Evolutionary conservation across 148 eudicot genomes (phyloP).

Genomic region (Rhododendron kiyosumense): DNA sequence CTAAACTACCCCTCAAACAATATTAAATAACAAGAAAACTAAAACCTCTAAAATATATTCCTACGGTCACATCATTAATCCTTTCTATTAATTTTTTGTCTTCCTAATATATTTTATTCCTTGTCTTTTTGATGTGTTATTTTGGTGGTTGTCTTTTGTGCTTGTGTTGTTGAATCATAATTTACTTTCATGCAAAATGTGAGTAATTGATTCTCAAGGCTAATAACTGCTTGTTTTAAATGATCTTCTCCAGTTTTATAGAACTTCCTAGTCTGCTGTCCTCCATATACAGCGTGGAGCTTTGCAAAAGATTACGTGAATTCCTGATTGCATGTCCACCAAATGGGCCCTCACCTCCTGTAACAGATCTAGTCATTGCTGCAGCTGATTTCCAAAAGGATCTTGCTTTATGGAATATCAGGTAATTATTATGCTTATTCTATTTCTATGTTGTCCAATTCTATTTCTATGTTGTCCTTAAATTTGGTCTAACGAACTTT

Average conservation of each 20-base stretch:
- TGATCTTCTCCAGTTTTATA: slow-evolving; percentile 52
- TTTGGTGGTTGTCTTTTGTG: neutral
- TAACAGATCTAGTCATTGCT: slow-evolving; percentile 71
- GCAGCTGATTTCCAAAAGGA: slow-evolving; percentile 87
- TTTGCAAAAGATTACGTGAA: slow-evolving; percentile 58
- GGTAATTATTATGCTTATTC: slow-evolving; percentile 22
- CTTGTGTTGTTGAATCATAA: neutral
- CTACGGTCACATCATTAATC: neutral
- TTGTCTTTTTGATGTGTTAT: neutral
- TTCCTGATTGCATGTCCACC: slow-evolving; percentile 82
- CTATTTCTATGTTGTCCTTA: neutral
- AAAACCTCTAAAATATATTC: too few species aligned
- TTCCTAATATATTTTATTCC: neutral
- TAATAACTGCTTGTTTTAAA: neutral
- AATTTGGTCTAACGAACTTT: slow-evolving; percentile 1
- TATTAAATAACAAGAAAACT: too few species aligned
- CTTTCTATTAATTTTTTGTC: neutral
- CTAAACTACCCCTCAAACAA: too few species aligned
- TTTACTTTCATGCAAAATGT: neutral
- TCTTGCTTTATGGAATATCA: slow-evolving; percentile 68
- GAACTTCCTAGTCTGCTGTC: slow-evolving; percentile 85
- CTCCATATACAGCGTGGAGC: slow-evolving; percentile 74
- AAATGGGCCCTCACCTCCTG: slow-evolving; percentile 64
- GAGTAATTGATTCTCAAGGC: neutral
- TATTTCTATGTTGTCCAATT: neutral